phyloP scores from a whole-genome alignment of 441 rosid genomes.

The Adansonia rubrostipa region DNA sequence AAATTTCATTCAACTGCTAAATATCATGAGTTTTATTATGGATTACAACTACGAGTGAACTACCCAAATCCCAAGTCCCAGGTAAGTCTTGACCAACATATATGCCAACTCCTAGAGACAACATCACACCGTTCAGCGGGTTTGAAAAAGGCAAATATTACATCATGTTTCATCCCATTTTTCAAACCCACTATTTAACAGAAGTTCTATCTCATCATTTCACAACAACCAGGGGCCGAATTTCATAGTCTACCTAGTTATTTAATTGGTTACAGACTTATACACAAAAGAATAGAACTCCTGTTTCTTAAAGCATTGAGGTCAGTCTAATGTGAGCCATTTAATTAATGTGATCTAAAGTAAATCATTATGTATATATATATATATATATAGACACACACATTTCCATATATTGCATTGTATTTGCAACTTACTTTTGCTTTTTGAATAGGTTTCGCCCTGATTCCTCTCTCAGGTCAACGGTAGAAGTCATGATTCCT shows the following conservation, averaged over 20 bases:
- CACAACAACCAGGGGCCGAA: not conserved
- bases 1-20: no score
- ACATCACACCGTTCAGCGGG: not conserved
- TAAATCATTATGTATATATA: no score
- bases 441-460: slow-evolving; percentile 74
- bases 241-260: not conserved
- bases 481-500: slow-evolving; percentile 77
- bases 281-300: not conserved
- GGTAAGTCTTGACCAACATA: not conserved
- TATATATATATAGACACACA: no score
- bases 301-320: not conserved
- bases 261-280: not conserved
- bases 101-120: not conserved
- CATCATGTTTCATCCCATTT: not conserved
- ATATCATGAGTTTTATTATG: not conserved
- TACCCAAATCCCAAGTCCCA: not conserved
- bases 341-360: not conserved
- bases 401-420: not conserved
- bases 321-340: not conserved
- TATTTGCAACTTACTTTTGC: slow-evolving; percentile 58
- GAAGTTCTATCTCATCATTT: not conserved
- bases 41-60: not conserved
- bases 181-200: not conserved
- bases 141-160: not conserved
- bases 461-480: slow-evolving; percentile 75